phyloP scores from a whole-genome alignment of 1,284 basidiomycete genomes.

The Somion occarium region DNA sequence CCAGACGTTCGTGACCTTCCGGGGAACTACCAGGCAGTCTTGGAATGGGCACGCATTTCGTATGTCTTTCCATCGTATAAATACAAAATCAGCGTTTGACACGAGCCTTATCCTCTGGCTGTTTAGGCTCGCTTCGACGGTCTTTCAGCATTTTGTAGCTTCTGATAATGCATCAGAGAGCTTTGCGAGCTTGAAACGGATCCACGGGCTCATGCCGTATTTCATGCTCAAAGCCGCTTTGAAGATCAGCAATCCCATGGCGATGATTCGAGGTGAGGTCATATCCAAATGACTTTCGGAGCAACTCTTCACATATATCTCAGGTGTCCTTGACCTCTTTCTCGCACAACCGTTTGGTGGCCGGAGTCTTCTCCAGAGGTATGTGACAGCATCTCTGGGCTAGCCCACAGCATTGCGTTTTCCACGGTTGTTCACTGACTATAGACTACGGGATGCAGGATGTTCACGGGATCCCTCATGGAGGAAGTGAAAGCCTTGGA shows the following conservation, averaged over 20 bases:
- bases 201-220: constrained; percentile 98
- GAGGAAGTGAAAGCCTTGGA: constrained; percentile 85
- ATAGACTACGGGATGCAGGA: constrained; percentile 41
- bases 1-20: constrained; percentile 80
- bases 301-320: background rate
- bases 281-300: background rate
- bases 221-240: constrained; percentile 92
- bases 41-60: constrained; percentile 98
- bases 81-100: background rate
- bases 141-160: constrained; percentile 94
- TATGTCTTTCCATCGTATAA: constrained; percentile 34
- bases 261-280: constrained; percentile 79
- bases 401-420: background rate
- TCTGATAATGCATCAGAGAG: constrained; percentile 91
- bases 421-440: background rate
- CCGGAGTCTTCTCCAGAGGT: constrained; percentile 86
- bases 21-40: constrained; percentile 79
- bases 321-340: constrained; percentile 87
- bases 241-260: constrained; percentile 92
- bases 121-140: constrained; percentile 89
- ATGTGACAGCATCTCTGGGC: constrained; percentile 10
- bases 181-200: constrained; percentile 83
- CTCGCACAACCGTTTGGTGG: constrained; percentile 98
- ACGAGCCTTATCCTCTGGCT: constrained; percentile 10
- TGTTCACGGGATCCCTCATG: constrained; percentile 90